These are phyloP conservation scores for Hansfordia pulvinata DNA, from an alignment of 2,329 filamentous ascomycete genomes.

Conservation along the genomic window DNA sequence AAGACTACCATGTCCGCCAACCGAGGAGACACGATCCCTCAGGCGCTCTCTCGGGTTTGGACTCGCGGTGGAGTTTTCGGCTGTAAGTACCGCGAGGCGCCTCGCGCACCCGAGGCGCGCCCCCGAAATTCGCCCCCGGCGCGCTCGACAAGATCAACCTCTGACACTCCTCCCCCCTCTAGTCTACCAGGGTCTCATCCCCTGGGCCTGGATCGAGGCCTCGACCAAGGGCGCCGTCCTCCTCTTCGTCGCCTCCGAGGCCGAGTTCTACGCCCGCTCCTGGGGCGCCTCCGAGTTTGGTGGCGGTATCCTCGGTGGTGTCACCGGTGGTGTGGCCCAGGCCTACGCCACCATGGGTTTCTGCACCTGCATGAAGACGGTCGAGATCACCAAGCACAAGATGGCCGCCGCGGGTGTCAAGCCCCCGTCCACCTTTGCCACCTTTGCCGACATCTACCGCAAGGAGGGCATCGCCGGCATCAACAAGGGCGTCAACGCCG, in stretches of 20 bases:
- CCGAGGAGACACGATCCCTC: slow-evolving; percentile 72
- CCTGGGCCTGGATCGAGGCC: slow-evolving; percentile 99
- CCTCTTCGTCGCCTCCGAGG: slow-evolving; percentile 96
- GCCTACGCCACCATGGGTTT: slow-evolving; percentile 99
- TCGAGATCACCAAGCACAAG: slow-evolving; percentile 99
- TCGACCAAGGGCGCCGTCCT: slow-evolving; percentile 98
- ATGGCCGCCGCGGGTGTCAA: slow-evolving; percentile 69
- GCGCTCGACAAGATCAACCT: slow-evolving; percentile 10
- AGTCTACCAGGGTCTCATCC: slow-evolving; percentile 99
- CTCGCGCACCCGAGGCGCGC: no score
- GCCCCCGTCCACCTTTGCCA: slow-evolving; percentile 81
- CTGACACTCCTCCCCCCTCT: slow-evolving; percentile 8
- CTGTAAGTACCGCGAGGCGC: slow-evolving; percentile 64
- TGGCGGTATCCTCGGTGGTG: slow-evolving; percentile 79
- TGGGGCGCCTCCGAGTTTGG: slow-evolving; percentile 78
- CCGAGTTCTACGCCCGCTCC: slow-evolving; percentile 82
- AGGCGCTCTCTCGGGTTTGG: slow-evolving; percentile 81
- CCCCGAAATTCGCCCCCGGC: slow-evolving; percentile 2
- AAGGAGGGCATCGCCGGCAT: slow-evolving; percentile 88
- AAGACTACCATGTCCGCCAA: slow-evolving; percentile 99
- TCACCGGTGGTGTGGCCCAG: slow-evolving; percentile 89
- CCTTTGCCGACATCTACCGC: slow-evolving; percentile 95
- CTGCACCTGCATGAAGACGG: slow-evolving; percentile 99
- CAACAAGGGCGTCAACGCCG: slow-evolving; percentile 97
- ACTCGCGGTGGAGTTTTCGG: slow-evolving; percentile 82